A percentile compares a stretch with the other conserved stretches of the same genome.
Evolutionary conservation across 2,329 filamentous ascomycete genomes (phyloP).

Genomic region (Calonectria hawksworthii): DNA sequence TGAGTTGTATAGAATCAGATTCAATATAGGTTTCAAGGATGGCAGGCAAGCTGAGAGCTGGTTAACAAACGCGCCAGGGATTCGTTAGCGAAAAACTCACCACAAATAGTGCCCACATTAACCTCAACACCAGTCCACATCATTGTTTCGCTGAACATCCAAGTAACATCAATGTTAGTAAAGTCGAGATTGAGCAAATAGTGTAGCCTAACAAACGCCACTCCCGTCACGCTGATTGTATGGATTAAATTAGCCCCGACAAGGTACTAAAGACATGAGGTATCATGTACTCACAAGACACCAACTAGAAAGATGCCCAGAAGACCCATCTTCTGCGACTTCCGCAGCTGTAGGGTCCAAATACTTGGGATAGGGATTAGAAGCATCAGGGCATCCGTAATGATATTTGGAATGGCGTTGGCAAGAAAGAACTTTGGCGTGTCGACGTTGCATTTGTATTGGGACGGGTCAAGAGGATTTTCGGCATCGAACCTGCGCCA

Average conservation of each 20-base stretch:
- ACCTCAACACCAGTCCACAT: constrained; percentile 7
- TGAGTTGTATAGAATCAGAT: background rate
- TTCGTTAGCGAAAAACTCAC: background rate
- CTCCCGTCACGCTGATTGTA: background rate
- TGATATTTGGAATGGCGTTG: background rate
- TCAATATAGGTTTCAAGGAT: background rate
- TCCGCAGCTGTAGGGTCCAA: background rate
- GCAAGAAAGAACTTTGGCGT: background rate
- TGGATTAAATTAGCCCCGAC: background rate
- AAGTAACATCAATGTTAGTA: background rate
- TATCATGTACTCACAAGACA: background rate
- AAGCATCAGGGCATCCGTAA: background rate
- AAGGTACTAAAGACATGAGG: background rate
- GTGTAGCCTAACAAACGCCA: background rate
- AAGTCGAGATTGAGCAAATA: background rate
- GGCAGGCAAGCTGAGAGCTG: background rate
- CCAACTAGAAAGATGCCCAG: background rate
- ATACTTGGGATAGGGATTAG: background rate
- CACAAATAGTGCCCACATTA: constrained; percentile 3
- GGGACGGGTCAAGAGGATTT: background rate
- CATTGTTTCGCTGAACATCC: constrained; percentile 1
- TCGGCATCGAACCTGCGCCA: background rate
- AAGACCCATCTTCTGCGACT: background rate
- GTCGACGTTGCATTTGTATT: background rate
- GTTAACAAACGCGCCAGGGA: background rate